Evolutionary conservation across 495 filamentous ascomycete genomes (phyloP), one percentile per base, ranked within the genome.

Genomic region (Xylaria cubensis): DNA sequence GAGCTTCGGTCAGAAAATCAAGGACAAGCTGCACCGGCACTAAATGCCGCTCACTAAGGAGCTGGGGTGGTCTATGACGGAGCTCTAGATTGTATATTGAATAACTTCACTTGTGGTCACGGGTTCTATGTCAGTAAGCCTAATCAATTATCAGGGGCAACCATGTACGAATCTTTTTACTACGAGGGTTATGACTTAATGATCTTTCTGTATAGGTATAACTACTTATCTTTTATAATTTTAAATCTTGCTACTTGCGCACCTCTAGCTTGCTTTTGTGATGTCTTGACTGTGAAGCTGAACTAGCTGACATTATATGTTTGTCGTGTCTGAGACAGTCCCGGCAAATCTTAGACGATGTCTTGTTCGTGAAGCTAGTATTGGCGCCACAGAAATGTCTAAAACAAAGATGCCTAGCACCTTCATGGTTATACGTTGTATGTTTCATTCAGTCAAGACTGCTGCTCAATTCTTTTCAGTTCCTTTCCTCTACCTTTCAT

Each of bases 11-110:
- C 70, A 78, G 67, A 80, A 80, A 73, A 75, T 80, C 66, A 80
- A 80, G 73, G 71, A 80, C 21, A 80, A 80, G 48, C 24, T 80
- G 63, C 78, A 80, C 67, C 72, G 74, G 42, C 77, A 79, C 67
- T 79, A 64, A 15, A 39, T 56, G 65, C 21, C 7, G 19, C 4
- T 46, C 6, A 21, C 21, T 2, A 26, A n/a, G 63, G 42, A 8
- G 10, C 34, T 39, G 36, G 21, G 19, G 17, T 39, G 46, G 39
- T 13, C 19, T n/a, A 26, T 19, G 32, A 32, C 4, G 46, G 64
- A 19, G n/a, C 13, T 53, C 26, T 53, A 32, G 3, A 10, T 29
- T 65, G 53, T 56, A 32, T 56, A 32, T 32, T 56, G 21, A 63
- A 10, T 26, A 19, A 10, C 42, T 15, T 42, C n/a, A 13, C 3